Evolutionary conservation across 441 rosid genomes (phyloP).

Genomic region (Erodium moschatum): DNA sequence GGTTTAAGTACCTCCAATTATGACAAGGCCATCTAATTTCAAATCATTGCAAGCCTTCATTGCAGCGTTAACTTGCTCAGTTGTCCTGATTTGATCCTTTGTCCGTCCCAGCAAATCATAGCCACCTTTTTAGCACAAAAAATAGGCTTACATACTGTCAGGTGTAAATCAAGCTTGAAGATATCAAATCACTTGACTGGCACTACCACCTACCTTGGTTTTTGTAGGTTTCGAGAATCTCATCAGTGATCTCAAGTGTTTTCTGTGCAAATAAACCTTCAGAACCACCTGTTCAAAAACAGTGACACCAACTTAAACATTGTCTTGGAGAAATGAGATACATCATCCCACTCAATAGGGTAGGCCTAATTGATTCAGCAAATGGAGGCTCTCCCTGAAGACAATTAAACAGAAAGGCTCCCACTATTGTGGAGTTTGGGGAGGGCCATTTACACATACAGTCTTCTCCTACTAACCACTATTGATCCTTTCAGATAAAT

Average conservation of each 20-base stretch:
- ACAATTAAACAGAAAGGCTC: neutral
- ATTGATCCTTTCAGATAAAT: slow-evolving; percentile 1
- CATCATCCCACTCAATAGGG: neutral
- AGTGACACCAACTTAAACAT: slow-evolving; percentile 2
- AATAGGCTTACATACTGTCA: neutral
- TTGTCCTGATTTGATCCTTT: slow-evolving; percentile 90
- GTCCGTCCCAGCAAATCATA: slow-evolving; percentile 96
- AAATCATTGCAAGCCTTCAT: slow-evolving; percentile 66
- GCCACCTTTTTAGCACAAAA: slow-evolving; percentile 52
- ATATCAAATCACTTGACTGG: slow-evolving; percentile 15
- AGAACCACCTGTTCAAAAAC: slow-evolving; percentile 65
- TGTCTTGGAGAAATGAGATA: neutral
- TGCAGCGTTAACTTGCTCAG: slow-evolving; percentile 92
- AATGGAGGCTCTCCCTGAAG: slow-evolving; percentile 1
- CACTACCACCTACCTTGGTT: slow-evolving; percentile 61
- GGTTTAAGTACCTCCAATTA: slow-evolving; percentile 71
- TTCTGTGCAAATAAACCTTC: slow-evolving; percentile 94
- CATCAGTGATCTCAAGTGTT: slow-evolving; percentile 75
- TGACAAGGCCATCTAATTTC: slow-evolving; percentile 92
- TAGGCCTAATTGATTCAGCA: neutral
- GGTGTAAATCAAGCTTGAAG: slow-evolving; percentile 10
- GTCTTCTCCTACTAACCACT: neutral
- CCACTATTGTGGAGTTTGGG: neutral
- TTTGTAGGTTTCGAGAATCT: slow-evolving; percentile 69
- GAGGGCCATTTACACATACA: neutral